Evolutionary conservation across 768 basidiomycete genomes (phyloP), one percentile per base, ranked within the genome.

Genomic region (Aureoboletus auriporus): DNA sequence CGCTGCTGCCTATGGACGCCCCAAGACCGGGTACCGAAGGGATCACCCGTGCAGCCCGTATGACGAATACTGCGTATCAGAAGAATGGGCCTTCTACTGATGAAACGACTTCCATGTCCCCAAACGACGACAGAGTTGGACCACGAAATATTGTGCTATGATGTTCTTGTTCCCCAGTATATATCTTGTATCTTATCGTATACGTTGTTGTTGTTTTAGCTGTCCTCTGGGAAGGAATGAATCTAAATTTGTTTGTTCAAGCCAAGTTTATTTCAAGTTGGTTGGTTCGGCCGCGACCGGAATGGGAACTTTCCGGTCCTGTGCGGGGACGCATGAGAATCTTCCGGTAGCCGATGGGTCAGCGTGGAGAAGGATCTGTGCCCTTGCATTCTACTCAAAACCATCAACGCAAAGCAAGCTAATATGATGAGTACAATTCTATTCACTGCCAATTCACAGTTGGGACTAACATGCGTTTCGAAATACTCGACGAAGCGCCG

Each of bases 401-500:
- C 51, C 39, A 51, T 26, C 56, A 28, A 47, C 42, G 23, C 33
- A 46, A 42, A 51, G 31, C 53, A 53, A 49, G 42, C 44, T 50
- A 68, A 47, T 66, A 87, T 87, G 86, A 87, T 87, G 66, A 83
- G 85, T 80, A 55, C 49, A 51, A 47, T 38, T 50, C 39, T 59
- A 30, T 54, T 68, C 26, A 56, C 37, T 5, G 14, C 70, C 14
- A 20, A 8, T 54, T 20, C 9, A 16, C 52, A 43, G 17, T 44
- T 31, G 40, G 39, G 53, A 52, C 66, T 75, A 50, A 75, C 65
- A 31, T 56, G 31, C 44, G 35, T 51, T 44, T 47, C 30, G 50
- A 52, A 67, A 60, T 70, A 89, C 89, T 83, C 85, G 61, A 86
- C 90, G 53, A 96, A 90, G 71, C 88, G 95, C 52, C 86, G 95